phyloP scores from a whole-genome alignment of 768 basidiomycete species.

The Boletus bicolor region DNA sequence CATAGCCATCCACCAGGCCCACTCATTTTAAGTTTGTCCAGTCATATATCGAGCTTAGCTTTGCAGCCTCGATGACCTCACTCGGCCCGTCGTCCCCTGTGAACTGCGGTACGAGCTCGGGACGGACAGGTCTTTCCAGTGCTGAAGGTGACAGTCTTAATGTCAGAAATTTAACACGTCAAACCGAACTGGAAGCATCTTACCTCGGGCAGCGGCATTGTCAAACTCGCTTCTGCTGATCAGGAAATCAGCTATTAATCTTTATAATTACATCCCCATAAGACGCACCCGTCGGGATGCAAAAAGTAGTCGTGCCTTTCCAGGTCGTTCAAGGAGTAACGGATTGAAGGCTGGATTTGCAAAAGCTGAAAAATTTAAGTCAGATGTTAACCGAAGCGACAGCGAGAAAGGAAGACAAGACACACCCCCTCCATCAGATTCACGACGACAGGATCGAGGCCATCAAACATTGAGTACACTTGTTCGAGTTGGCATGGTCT shows the following conservation, averaged over 20 bases:
- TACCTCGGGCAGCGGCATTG: conserved; percentile 20
- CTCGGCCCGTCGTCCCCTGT: not conserved
- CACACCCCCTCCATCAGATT: conserved; percentile 33
- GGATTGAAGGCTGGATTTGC: conserved; percentile 4
- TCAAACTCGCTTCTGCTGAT: conserved; percentile 25
- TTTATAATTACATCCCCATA: not conserved
- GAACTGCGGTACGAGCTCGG: conserved; percentile 22
- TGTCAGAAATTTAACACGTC: conserved; percentile 9
- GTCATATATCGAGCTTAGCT: conserved; percentile 3
- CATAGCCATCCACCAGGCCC: not conserved
- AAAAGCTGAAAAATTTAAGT: conserved; percentile 20
- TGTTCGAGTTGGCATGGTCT: not conserved
- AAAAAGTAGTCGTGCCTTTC: conserved; percentile 27
- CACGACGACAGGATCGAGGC: conserved; percentile 21
- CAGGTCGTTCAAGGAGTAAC: conserved; percentile 20
- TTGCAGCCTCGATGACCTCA: conserved; percentile 13
- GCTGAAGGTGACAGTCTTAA: conserved; percentile 8
- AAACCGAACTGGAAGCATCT: not conserved
- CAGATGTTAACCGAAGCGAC: not conserved
- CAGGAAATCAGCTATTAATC: conserved; percentile 3
- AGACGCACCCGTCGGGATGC: conserved; percentile 19
- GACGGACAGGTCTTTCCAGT: conserved; percentile 9
- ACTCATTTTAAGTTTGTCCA: conserved; percentile 22
- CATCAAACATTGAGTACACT: conserved; percentile 25
- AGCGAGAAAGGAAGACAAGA: not conserved